These are phyloP conservation scores for Passalora sequoiae DNA, from an alignment of 2,329 filamentous ascomycete genomes.

Conservation along the genomic window DNA sequence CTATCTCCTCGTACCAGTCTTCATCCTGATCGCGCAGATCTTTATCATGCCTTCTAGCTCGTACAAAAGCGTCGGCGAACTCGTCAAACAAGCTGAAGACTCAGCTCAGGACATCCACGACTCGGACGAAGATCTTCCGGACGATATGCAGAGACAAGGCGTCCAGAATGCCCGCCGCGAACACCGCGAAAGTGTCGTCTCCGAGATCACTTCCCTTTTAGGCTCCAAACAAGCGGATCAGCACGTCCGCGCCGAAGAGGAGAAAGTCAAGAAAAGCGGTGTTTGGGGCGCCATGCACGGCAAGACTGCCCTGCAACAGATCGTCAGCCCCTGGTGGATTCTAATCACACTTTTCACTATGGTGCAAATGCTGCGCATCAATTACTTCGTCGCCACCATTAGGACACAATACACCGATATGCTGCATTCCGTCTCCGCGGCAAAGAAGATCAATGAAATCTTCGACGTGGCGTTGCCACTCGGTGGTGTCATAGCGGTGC, in stretches of 20 bases:
- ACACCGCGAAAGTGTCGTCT: conserved; percentile 58
- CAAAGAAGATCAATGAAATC: conserved; percentile 69
- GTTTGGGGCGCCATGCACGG: conserved; percentile 86
- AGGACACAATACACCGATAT: conserved; percentile 75
- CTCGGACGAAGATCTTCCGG: conserved; percentile 51
- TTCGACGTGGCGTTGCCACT: conserved; percentile 83
- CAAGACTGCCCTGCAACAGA: conserved; percentile 64
- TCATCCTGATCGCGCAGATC: conserved; percentile 40
- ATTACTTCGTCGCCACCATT: conserved; percentile 88
- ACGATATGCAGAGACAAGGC: conserved; percentile 52
- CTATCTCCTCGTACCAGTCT: conserved; percentile 46
- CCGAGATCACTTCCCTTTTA: conserved; percentile 68
- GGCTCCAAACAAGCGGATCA: conserved; percentile 59
- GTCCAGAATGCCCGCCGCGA: conserved; percentile 49
- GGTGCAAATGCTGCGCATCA: conserved; percentile 60
- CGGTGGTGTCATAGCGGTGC: conserved; percentile 77
- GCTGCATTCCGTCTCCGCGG: conserved; percentile 56
- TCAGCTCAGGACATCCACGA: conserved; percentile 42
- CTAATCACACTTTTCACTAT: conserved; percentile 75
- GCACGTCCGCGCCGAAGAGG: conserved; percentile 50
- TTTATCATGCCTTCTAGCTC: conserved; percentile 45
- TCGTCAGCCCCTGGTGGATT: conserved; percentile 75
- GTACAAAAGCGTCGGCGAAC: conserved; percentile 63
- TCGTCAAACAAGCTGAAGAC: conserved; percentile 66
- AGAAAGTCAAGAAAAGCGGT: conserved; percentile 64